Percentiles rank a stretch among this genome's conserved stretches.
These are phyloP conservation scores for Penicillium sp. DNA, from an alignment of 2,329 filamentous ascomycete species.

Conservation along the genomic window DNA sequence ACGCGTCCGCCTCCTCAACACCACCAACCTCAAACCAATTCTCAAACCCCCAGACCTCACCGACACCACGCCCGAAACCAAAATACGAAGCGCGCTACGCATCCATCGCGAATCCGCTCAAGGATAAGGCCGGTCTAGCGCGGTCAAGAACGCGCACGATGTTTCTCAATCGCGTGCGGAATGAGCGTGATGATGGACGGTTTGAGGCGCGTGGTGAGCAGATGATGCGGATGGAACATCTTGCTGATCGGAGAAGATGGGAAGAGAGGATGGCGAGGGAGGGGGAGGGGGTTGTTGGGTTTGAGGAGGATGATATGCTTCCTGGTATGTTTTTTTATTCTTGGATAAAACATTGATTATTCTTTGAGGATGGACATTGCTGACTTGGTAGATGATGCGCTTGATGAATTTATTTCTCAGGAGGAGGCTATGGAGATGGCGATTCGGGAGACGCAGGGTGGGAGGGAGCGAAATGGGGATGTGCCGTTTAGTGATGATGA, in stretches of 20 bases:
- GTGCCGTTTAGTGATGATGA: slow-evolving; percentile 53
- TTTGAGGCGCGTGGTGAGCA: slow-evolving; percentile 44
- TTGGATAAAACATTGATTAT: background rate
- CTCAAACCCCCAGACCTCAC: background rate
- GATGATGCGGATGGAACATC: slow-evolving; percentile 44
- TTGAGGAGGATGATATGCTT: slow-evolving; percentile 25
- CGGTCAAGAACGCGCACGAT: slow-evolving; percentile 37
- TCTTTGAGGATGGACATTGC: background rate
- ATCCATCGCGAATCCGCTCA: slow-evolving; percentile 34
- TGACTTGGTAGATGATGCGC: slow-evolving; percentile 24
- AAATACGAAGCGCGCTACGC: slow-evolving; percentile 40
- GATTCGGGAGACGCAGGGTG: slow-evolving; percentile 21
- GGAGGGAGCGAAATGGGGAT: background rate
- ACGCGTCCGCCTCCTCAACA: slow-evolving; percentile 2
- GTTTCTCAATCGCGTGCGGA: slow-evolving; percentile 44
- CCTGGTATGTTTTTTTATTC: slow-evolving; percentile 22
- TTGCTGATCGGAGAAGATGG: slow-evolving; percentile 40
- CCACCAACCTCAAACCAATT: background rate
- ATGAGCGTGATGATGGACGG: slow-evolving; percentile 39
- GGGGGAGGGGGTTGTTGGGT: slow-evolving; percentile 25
- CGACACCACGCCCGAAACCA: slow-evolving; percentile 16
- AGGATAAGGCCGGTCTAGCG: slow-evolving; percentile 25
- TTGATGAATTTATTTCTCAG: slow-evolving; percentile 38
- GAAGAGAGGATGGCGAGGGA: slow-evolving; percentile 38
- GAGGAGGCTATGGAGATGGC: slow-evolving; percentile 36